A percentile compares a stretch with the other conserved stretches of the same genome.
Conservation (phyloP, 2,329 filamentous ascomycete species). For the Aspergillus sp. region DNA sequence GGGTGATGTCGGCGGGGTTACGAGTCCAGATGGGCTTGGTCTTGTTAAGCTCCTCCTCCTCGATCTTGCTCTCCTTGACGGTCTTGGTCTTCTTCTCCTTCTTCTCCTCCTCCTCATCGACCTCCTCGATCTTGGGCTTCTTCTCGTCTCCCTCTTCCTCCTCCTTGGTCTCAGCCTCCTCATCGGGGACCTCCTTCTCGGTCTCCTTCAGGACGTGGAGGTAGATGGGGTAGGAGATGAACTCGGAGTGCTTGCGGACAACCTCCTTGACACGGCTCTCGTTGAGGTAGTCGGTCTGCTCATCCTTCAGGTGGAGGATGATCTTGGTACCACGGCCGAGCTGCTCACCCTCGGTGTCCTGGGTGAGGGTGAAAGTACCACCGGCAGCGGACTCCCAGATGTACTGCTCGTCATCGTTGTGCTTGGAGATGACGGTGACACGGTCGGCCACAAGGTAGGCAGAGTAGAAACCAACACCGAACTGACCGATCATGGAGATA, state of each 20-base stretch:
- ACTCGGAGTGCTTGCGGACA: conserved; percentile 99
- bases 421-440: conserved; percentile 93
- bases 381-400: conserved; percentile 97
- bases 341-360: conserved; percentile 87
- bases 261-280: conserved; percentile 99
- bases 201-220: conserved; percentile 99
- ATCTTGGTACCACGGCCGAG: conserved; percentile 97
- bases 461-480: conserved; percentile 99
- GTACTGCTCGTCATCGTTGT: conserved; percentile 99
- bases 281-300: conserved; percentile 97
- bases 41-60: conserved; percentile 99
- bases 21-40: conserved; percentile 99
- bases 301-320: conserved; percentile 98
- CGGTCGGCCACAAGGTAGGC: conserved; percentile 98
- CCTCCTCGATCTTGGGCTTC: conserved; percentile 94
- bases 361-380: conserved; percentile 90
- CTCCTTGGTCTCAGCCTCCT: conserved; percentile 77
- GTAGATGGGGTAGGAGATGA: conserved; percentile 99
- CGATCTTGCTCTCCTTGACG: conserved; percentile 96
- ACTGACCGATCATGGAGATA: conserved; percentile 99
- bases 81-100: conserved; percentile 99
- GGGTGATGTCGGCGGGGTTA: conserved; percentile 91
- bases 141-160: conserved; percentile 82
- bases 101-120: conserved; percentile 79
- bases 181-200: conserved; percentile 97